Evolutionary conservation across 768 basidiomycete species (phyloP), one percentile per base, ranked within the genome.

Genomic region (Russula earlei): DNA sequence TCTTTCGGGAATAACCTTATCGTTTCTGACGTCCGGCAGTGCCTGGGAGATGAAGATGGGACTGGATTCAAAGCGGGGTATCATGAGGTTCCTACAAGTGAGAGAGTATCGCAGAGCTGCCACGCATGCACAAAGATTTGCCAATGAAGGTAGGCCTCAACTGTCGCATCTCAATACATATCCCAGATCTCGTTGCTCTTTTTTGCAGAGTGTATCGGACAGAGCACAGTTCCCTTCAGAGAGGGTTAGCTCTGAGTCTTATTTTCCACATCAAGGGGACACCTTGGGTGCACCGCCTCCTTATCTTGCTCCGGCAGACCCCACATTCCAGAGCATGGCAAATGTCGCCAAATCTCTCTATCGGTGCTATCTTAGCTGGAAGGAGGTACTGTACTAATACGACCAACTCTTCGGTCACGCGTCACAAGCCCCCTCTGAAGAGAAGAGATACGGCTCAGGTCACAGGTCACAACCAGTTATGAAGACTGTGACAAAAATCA

Each of bases 91-190:
- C 44, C 1, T 46, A 10, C 56, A 52, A 8, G 49, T n/a, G n/a
- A n/a, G n/a, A n/a, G 56, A 52, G 40, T 57, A 41, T 47, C 56
- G 38, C 22, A 40, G 33, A 40, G 44, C 38, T 24, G 56, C 56
- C 15, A 52, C 20, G 15, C 4, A 40, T 17, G 45, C 50, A 3
- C 19, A 15, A 25, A 14, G 19, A 14, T 33, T 27, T 7, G 45
- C 33, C 44, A 36, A 47, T 10, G 41, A 24, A 22, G 22, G 41
- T 31, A 31, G 7, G 12, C 10, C 22, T 24, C 5, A 9, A 20
- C 12, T 24, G 20, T 42, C 5, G 20, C 22, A 20, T 8, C 4
- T 36, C 11, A 36, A 8, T 24, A 3, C 6, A 22, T 42, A 42
- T 42, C 41, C 12, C 41, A 4, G 1, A 12, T 14, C 41, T 42